These are phyloP conservation scores for Hypoxylon lenormandii DNA, from an alignment of 495 filamentous ascomycete genomes.

Conservation along the genomic window DNA sequence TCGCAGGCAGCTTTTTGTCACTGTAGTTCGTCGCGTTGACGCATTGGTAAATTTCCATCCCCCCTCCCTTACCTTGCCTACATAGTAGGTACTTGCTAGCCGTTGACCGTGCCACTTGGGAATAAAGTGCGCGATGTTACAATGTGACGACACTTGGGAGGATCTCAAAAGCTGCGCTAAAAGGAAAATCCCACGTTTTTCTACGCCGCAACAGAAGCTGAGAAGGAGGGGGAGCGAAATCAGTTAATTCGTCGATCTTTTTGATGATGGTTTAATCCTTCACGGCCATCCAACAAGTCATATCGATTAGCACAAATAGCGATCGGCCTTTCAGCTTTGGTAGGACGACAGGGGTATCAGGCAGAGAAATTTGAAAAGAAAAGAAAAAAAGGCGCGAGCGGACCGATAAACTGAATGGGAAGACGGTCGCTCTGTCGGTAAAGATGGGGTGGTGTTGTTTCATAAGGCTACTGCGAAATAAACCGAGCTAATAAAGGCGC, in stretches of 20 bases:
- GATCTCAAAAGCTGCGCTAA: neutral
- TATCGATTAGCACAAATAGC: too few species aligned
- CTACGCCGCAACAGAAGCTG: conserved; percentile 13
- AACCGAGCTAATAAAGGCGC: neutral
- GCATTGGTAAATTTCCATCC: neutral
- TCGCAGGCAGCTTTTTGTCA: neutral
- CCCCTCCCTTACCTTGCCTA: neutral
- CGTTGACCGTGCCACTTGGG: conserved; percentile 1
- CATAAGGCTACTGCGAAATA: conserved; percentile 23
- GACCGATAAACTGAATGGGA: conserved; percentile 27
- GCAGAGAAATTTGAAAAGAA: neutral
- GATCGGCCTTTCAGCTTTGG: too few species aligned
- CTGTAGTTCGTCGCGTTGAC: too few species aligned
- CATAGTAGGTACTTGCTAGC: too few species aligned
- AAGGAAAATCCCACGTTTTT: conserved; percentile 9
- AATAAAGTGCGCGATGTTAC: conserved; percentile 30
- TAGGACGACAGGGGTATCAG: too few species aligned
- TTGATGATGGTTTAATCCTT: too few species aligned
- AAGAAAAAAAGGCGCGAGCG: conserved; percentile 6
- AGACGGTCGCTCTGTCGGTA: neutral
- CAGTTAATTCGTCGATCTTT: too few species aligned
- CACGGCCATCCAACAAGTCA: too few species aligned
- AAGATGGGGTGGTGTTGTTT: conserved; percentile 19
- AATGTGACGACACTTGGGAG: conserved; percentile 34
- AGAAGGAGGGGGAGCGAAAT: conserved; percentile 5